Evolutionary conservation across 768 basidiomycete genomes (phyloP).

Genomic region (Termitomyces sp.): DNA sequence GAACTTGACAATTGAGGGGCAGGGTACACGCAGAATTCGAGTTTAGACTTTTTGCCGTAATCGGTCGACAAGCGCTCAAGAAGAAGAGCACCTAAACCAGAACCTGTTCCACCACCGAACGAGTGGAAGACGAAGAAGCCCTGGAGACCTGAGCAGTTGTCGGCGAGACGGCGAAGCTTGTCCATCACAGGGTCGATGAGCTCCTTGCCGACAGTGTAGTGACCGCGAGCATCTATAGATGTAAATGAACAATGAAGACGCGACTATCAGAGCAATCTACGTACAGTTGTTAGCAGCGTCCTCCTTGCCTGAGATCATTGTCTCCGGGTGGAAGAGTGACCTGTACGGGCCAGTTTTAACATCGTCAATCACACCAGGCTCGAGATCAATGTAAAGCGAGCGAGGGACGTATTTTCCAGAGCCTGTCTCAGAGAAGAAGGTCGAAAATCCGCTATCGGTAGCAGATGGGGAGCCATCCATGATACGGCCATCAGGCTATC

Average conservation of each 20-base stretch:
- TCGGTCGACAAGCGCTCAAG: conserved; percentile 96
- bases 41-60: conserved; percentile 99
- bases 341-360: conserved; percentile 94
- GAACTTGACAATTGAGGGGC: conserved; percentile 93
- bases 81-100: conserved; percentile 96
- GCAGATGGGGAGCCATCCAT: conserved; percentile 68
- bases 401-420: conserved; percentile 97
- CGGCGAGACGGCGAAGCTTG: conserved; percentile 92
- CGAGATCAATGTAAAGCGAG: conserved; percentile 94
- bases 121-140: conserved; percentile 99
- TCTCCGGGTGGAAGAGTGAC: conserved; percentile 98
- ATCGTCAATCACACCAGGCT: conserved; percentile 97
- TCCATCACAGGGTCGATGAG: conserved; percentile 97
- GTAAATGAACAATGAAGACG: background rate
- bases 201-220: conserved; percentile 99
- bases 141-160: conserved; percentile 97
- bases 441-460: conserved; percentile 91
- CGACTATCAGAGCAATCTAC: conserved; percentile 8
- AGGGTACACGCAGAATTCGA: conserved; percentile 98
- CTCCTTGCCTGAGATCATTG: conserved; percentile 97
- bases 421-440: conserved; percentile 98
- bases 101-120: conserved; percentile 99
- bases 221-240: conserved; percentile 86
- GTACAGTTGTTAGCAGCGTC: conserved; percentile 99
- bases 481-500: conserved; percentile 91